A percentile compares a stretch with the other conserved stretches of the same genome.
phyloP scores from a whole-genome alignment of 2,329 filamentous ascomycete genomes.

The Colletotrichum coccodes region DNA sequence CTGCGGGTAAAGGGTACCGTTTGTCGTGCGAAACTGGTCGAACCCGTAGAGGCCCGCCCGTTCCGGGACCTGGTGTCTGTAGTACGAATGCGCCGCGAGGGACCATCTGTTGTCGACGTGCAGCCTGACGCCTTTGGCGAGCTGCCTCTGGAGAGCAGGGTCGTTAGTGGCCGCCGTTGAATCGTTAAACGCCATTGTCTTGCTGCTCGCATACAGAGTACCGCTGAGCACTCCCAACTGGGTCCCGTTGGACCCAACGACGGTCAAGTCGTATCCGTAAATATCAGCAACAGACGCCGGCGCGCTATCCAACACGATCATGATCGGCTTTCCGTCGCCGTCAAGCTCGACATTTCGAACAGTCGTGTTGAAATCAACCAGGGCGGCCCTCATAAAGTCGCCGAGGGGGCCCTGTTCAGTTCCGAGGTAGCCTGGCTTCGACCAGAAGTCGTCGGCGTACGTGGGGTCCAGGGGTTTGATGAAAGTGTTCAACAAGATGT shows the following conservation, averaged over 20 bases:
- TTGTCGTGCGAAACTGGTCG: slow-evolving; percentile 27
- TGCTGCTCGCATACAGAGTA: background rate
- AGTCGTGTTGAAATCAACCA: slow-evolving; percentile 13
- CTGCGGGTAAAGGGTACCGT: slow-evolving; percentile 24
- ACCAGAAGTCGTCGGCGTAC: slow-evolving; percentile 36
- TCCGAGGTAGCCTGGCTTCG: slow-evolving; percentile 31
- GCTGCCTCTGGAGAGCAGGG: background rate
- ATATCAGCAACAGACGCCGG: background rate
- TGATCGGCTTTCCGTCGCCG: background rate
- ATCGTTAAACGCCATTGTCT: background rate
- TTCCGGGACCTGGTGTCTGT: slow-evolving; percentile 33
- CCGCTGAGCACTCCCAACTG: background rate
- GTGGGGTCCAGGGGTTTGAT: slow-evolving; percentile 22
- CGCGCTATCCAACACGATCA: background rate
- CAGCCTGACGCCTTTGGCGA: background rate
- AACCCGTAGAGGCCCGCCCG: slow-evolving; percentile 29
- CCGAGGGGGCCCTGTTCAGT: slow-evolving; percentile 29
- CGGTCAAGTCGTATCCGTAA: background rate
- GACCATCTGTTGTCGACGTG: slow-evolving; percentile 27
- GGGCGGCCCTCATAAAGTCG: slow-evolving; percentile 10
- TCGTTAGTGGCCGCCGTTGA: background rate
- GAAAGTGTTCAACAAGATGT: background rate
- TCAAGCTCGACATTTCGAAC: background rate
- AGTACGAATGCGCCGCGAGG: slow-evolving; percentile 26
- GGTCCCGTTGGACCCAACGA: background rate